Evolutionary conservation across 768 basidiomycete genomes (phyloP).

Genomic region (Boletus vermiculosoides): DNA sequence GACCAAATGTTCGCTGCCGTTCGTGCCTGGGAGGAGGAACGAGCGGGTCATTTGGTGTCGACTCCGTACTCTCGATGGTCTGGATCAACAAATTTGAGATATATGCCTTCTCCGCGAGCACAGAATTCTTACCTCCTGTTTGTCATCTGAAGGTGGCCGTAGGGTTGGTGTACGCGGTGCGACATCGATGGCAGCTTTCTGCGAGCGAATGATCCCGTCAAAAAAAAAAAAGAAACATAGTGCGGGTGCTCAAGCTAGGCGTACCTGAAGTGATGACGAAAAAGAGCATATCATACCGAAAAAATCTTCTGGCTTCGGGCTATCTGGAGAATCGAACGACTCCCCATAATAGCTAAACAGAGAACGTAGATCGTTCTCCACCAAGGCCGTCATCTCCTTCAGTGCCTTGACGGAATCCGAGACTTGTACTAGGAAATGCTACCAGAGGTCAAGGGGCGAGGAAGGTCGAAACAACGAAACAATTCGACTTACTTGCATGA

Average conservation of each 20-base stretch:
- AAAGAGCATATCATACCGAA: conserved; percentile 76
- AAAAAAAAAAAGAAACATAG: too few species aligned
- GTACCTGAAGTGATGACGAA: conserved; percentile 67
- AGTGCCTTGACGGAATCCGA: conserved; percentile 61
- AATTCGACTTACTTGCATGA: conserved; percentile 60
- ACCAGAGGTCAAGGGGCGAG: not conserved
- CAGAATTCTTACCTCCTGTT: conserved; percentile 8
- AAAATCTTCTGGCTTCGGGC: conserved; percentile 78
- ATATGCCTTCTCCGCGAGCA: not conserved
- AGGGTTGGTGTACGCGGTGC: not conserved
- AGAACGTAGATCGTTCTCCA: conserved; percentile 60
- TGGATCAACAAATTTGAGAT: conserved; percentile 21
- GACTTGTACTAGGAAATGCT: conserved; percentile 38
- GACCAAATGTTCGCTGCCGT: conserved; percentile 56
- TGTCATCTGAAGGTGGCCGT: not conserved
- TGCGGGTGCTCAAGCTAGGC: conserved; percentile 1
- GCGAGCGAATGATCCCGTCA: not conserved
- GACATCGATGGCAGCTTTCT: conserved; percentile 75
- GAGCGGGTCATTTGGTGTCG: conserved; percentile 29
- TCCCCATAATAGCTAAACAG: conserved; percentile 79
- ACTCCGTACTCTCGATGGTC: conserved; percentile 42
- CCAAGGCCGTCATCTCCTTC: conserved; percentile 51
- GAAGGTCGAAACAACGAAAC: not conserved
- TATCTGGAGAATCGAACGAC: conserved; percentile 56
- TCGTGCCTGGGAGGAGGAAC: conserved; percentile 43